phyloP scores from a whole-genome alignment of 805 yeast species.

The Saturnispora mendoncae region DNA sequence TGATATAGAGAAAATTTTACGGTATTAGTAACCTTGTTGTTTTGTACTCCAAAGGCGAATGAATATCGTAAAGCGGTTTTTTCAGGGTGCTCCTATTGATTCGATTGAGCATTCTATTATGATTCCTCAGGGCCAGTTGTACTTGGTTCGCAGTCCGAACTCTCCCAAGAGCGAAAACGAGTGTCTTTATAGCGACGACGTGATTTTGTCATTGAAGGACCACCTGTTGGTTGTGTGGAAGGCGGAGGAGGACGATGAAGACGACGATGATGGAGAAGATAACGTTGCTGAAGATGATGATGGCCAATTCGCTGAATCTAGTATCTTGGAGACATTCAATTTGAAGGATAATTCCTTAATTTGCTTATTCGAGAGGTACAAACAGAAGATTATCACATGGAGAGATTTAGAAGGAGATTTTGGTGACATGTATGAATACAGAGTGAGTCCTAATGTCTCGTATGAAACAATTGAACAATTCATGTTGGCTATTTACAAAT shows the following conservation, averaged over 20 bases:
- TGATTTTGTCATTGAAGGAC: constrained; percentile 30
- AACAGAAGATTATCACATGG: constrained; percentile 63
- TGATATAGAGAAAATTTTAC: too few relatives aligned
- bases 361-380: constrained; percentile 40
- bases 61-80: constrained; percentile 65
- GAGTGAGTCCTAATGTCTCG: constrained; percentile 54
- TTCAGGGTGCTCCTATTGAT: constrained; percentile 24
- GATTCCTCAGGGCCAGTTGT: constrained; percentile 75
- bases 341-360: constrained; percentile 55
- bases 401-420: constrained; percentile 74
- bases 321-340: constrained; percentile 65
- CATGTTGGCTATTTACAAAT: constrained; percentile 49
- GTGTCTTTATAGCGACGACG: constrained; percentile 73
- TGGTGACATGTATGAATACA: constrained; percentile 77
- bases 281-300: constrained; percentile 36
- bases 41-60: too few relatives aligned
- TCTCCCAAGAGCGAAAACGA: constrained; percentile 87
- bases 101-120: constrained; percentile 52
- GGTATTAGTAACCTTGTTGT: too few relatives aligned
- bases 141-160: constrained; percentile 58
- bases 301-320: constrained; percentile 29
- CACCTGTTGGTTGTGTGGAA: constrained; percentile 60
- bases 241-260: constrained; percentile 58
- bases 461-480: constrained; percentile 53
- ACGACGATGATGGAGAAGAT: constrained; percentile 38